A percentile compares a stretch with the other conserved stretches of the same genome.
Evolutionary conservation across 768 basidiomycete genomes (phyloP).

Genomic region (Inosperma sp.): DNA sequence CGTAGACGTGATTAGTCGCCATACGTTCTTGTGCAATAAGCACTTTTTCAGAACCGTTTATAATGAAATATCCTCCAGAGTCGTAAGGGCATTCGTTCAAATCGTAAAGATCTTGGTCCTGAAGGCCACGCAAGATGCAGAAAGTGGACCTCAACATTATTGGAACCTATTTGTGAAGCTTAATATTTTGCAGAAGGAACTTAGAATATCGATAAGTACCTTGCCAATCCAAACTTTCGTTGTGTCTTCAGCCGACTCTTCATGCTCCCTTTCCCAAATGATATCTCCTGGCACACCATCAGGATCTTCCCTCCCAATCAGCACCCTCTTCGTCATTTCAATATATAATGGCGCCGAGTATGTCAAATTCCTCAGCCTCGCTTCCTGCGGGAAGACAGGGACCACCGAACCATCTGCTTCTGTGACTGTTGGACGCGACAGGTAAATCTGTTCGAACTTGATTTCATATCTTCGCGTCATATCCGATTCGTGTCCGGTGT

Average conservation of each 20-base stretch:
- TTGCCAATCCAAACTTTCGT: conserved; percentile 95
- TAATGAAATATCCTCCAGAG: conserved; percentile 98
- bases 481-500: conserved; percentile 77
- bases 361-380: conserved; percentile 88
- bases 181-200: neutral
- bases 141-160: conserved; percentile 97
- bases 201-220: conserved; percentile 40
- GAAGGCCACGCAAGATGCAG: conserved; percentile 81
- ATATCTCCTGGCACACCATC: conserved; percentile 77
- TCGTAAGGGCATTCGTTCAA: conserved; percentile 98
- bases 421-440: conserved; percentile 90
- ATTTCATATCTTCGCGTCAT: conserved; percentile 94
- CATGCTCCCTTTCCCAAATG: conserved; percentile 71
- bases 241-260: conserved; percentile 55
- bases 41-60: conserved; percentile 99
- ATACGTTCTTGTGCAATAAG: conserved; percentile 98
- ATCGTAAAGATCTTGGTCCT: conserved; percentile 79
- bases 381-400: conserved; percentile 95
- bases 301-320: conserved; percentile 76
- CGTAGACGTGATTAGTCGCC: conserved; percentile 99
- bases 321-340: conserved; percentile 86
- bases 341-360: conserved; percentile 95
- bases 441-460: conserved; percentile 95
- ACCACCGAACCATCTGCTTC: conserved; percentile 94
- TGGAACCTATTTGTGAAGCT: conserved; percentile 59